phyloP scores from a whole-genome alignment of 768 basidiomycete genomes.

The Amanita jacksonii region DNA sequence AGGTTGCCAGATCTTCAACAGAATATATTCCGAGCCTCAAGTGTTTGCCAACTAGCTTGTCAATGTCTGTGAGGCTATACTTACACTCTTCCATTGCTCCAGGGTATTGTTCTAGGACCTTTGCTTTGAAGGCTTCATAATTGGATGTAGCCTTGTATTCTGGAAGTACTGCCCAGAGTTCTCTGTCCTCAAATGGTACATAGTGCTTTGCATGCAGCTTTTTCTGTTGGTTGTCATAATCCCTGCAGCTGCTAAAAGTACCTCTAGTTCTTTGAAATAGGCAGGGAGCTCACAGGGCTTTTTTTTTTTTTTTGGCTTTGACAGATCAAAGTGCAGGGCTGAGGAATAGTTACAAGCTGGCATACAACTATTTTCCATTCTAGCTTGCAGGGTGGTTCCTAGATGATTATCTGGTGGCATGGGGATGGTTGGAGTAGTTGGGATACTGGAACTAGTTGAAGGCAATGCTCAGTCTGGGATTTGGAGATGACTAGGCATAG shows the following conservation, averaged over 20 bases:
- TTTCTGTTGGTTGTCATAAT: conserved; percentile 11
- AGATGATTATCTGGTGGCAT: too few species aligned
- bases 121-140: conserved; percentile 16
- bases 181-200: conserved; percentile 10
- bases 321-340: conserved; percentile 13
- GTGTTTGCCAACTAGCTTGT: conserved; percentile 14
- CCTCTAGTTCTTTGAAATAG: conserved; percentile 14
- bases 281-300: conserved; percentile 12
- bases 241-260: neutral
- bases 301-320: too few species aligned
- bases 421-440: too few species aligned
- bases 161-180: conserved; percentile 13
- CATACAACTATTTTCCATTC: conserved; percentile 7
- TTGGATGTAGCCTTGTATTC: conserved; percentile 8
- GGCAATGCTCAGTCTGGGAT: too few species aligned
- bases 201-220: conserved; percentile 12
- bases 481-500: too few species aligned
- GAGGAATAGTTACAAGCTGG: conserved; percentile 13
- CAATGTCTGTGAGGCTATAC: conserved; percentile 15
- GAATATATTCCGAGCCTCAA: conserved; percentile 11
- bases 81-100: conserved; percentile 11
- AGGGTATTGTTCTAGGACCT: conserved; percentile 15
- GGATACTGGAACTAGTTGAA: too few species aligned
- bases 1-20: conserved; percentile 9
- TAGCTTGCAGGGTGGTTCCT: too few species aligned